Evolutionary conservation across 2,329 filamentous ascomycete species (phyloP).

Genomic region (Trichophyton rubrum): DNA sequence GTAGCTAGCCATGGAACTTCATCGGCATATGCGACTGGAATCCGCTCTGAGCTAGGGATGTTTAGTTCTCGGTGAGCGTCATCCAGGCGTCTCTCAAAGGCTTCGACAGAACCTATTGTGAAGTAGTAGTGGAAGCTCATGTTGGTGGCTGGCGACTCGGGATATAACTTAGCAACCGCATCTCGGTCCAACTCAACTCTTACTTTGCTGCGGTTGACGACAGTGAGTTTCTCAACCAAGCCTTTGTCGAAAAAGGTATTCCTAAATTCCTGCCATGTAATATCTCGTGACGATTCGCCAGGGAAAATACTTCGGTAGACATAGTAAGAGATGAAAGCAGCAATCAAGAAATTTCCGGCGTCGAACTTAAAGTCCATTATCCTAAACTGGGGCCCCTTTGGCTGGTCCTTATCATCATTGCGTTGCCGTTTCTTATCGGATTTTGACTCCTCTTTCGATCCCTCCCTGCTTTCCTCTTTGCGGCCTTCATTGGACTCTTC

Average conservation of each 20-base stretch:
- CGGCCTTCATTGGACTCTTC: conserved; percentile 11
- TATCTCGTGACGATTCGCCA: conserved; percentile 58
- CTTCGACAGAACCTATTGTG: conserved; percentile 85
- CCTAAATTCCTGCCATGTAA: conserved; percentile 95
- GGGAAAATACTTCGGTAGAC: conserved; percentile 54
- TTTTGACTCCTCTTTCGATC: conserved; percentile 21
- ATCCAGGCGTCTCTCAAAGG: conserved; percentile 80
- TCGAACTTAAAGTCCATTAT: conserved; percentile 41
- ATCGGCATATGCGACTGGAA: conserved; percentile 76
- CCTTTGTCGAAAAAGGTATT: conserved; percentile 93
- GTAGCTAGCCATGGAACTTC: conserved; percentile 62
- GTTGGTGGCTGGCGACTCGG: conserved; percentile 57
- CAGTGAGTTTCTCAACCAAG: conserved; percentile 79
- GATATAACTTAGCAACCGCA: conserved; percentile 57
- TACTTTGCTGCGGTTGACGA: conserved; percentile 65
- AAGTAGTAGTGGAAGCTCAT: conserved; percentile 78
- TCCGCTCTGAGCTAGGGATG: conserved; percentile 76
- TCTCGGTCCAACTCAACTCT: conserved; percentile 69
- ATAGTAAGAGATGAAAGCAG: conserved; percentile 49
- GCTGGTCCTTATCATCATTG: conserved; percentile 18
- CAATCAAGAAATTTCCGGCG: conserved; percentile 43
- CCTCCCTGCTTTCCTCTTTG: conserved; percentile 15
- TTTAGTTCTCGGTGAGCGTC: conserved; percentile 75
- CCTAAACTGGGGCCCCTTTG: conserved; percentile 21
- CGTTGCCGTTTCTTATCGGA: conserved; percentile 18